Conservation (phyloP, 2,329 filamentous ascomycete species). For the Calonectria pseudoturangicola region DNA sequence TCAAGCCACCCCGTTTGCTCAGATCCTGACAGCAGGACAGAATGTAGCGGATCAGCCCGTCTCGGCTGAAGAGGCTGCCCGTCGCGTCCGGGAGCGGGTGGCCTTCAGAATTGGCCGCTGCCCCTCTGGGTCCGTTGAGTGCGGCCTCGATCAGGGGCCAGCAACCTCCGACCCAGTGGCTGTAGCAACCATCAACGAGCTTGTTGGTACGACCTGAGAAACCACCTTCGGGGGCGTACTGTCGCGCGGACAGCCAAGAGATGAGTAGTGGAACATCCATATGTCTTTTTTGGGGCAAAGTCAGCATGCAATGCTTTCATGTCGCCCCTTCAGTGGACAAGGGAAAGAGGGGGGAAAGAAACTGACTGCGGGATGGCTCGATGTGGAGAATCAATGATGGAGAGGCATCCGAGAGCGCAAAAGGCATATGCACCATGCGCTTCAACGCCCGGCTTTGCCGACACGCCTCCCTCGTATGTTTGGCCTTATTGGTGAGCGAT, state of each 20-base stretch:
- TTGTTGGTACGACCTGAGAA: slow-evolving; percentile 98
- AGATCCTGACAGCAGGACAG: slow-evolving; percentile 89
- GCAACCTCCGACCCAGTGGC: slow-evolving; percentile 96
- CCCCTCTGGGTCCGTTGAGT: slow-evolving; percentile 71
- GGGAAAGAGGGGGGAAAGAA: slow-evolving; percentile 33
- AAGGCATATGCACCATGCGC: slow-evolving; percentile 98
- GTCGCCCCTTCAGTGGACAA: slow-evolving; percentile 58
- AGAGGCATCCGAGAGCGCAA: slow-evolving; percentile 91
- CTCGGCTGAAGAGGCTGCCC: slow-evolving; percentile 82
- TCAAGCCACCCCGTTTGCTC: slow-evolving; percentile 83
- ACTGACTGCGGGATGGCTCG: slow-evolving; percentile 82
- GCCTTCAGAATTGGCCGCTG: slow-evolving; percentile 54
- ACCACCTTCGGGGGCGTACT: slow-evolving; percentile 93
- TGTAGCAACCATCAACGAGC: slow-evolving; percentile 98
- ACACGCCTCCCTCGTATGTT: slow-evolving; percentile 96
- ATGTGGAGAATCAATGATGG: slow-evolving; percentile 87
- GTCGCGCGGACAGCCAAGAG: slow-evolving; percentile 91
- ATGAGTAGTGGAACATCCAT: slow-evolving; percentile 86
- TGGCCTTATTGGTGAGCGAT: slow-evolving; percentile 75
- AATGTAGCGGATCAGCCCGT: slow-evolving; percentile 92
- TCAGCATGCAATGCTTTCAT: slow-evolving; percentile 59
- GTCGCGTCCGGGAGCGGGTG: slow-evolving; percentile 56
- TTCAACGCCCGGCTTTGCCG: slow-evolving; percentile 88
- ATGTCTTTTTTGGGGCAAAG: slow-evolving; percentile 70
- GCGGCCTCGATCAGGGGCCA: slow-evolving; percentile 93